Percentiles rank a stretch among this genome's conserved stretches.
These are phyloP conservation scores for Umbelopsis sp. DNA, from an alignment of 371 early-diverging fungal genomes.

Conservation along the genomic window DNA sequence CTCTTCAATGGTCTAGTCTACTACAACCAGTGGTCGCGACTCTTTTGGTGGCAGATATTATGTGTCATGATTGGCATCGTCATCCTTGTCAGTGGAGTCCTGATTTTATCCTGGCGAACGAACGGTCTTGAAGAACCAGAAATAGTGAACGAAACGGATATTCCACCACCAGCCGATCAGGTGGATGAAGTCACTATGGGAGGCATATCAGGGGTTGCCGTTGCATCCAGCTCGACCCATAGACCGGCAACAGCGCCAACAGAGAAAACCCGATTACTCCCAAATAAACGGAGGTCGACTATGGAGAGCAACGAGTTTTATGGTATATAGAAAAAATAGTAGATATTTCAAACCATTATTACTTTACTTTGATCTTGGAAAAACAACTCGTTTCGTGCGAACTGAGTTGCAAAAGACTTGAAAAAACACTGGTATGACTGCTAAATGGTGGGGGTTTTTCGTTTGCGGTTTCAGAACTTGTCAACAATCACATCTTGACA, in stretches of 20 bases:
- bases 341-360: too few species aligned
- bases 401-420: background rate
- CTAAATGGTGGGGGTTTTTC: constrained; percentile 12
- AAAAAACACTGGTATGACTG: constrained; percentile 12
- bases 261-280: constrained; percentile 23
- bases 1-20: constrained; percentile 82
- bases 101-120: constrained; percentile 59
- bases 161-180: constrained; percentile 10
- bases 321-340: constrained; percentile 5
- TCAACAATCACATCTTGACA: constrained; percentile 19
- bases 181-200: constrained; percentile 19
- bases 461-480: constrained; percentile 12
- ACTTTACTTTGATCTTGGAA: too few species aligned
- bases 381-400: too few species aligned
- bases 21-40: constrained; percentile 74
- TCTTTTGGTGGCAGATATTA: constrained; percentile 66
- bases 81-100: constrained; percentile 65
- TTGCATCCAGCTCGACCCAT: background rate
- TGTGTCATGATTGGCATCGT: constrained; percentile 69
- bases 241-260: constrained; percentile 1
- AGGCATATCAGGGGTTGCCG: constrained; percentile 11
- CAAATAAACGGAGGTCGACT: constrained; percentile 15
- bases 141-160: background rate
- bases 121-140: constrained; percentile 1
- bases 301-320: constrained; percentile 14